Evolutionary conservation across 441 rosid genomes (phyloP).

Genomic region (Lepidium campestre): DNA sequence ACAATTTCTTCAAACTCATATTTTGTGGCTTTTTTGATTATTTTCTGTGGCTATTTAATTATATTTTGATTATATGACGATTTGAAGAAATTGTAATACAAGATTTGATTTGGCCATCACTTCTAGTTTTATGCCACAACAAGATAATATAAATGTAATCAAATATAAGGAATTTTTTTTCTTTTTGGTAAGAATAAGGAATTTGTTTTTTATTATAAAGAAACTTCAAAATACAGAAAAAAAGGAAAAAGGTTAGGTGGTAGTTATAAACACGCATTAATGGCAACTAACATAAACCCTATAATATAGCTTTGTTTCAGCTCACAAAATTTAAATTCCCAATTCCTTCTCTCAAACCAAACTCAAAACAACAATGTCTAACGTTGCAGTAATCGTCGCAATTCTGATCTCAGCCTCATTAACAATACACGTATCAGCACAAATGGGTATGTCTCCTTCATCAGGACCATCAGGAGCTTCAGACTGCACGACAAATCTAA

Average conservation of each 20-base stretch:
- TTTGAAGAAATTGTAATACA: too few species aligned
- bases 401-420: neutral
- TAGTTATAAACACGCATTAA: constrained; percentile 25
- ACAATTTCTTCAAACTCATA: too few species aligned
- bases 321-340: neutral
- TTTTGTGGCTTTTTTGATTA: too few species aligned
- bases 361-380: constrained; percentile 9
- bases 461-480: constrained; percentile 24
- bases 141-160: too few species aligned
- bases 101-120: too few species aligned
- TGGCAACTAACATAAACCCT: constrained; percentile 2
- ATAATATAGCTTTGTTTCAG: constrained; percentile 9
- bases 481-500: constrained; percentile 37
- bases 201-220: neutral
- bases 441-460: constrained; percentile 21
- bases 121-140: too few species aligned
- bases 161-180: too few species aligned
- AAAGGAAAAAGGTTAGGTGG: constrained; percentile 4
- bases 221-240: neutral
- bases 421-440: constrained; percentile 7
- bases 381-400: neutral
- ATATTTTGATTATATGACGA: too few species aligned
- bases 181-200: too few species aligned
- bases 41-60: too few species aligned
- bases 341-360: neutral